phyloP scores from a whole-genome alignment of 2,329 filamentous ascomycete species.

The Graphium sp. region DNA sequence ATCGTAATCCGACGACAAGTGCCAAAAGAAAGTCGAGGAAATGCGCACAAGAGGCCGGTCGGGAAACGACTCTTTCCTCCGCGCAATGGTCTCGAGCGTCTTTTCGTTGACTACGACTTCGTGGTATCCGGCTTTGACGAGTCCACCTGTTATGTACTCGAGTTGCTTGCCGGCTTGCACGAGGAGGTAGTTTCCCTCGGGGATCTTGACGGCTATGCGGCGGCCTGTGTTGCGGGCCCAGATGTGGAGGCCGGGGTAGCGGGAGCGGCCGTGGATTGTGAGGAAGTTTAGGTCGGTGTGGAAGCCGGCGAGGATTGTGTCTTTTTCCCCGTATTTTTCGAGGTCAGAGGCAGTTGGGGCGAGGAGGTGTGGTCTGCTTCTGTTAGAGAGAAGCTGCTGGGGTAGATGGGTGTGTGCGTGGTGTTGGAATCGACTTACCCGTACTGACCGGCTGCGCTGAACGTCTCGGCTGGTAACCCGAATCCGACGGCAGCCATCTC shows the following conservation, averaged over 20 bases:
- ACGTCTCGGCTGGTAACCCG: conserved; percentile 31
- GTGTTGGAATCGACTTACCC: conserved; percentile 21
- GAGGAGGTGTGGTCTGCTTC: conserved; percentile 37
- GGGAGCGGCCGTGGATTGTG: conserved; percentile 45
- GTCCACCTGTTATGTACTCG: conserved; percentile 41
- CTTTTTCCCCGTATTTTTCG: conserved; percentile 27
- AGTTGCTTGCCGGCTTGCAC: conserved; percentile 48
- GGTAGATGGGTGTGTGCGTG: background rate
- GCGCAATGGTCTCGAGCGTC: conserved; percentile 28
- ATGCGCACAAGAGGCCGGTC: conserved; percentile 37
- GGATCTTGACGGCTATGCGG: conserved; percentile 41
- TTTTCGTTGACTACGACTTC: conserved; percentile 41
- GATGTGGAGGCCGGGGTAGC: conserved; percentile 44
- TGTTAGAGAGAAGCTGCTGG: conserved; percentile 1
- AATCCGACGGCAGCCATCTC: conserved; percentile 42
- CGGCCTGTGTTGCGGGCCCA: conserved; percentile 47
- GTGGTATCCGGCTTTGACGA: conserved; percentile 45
- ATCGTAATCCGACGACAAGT: conserved; percentile 38
- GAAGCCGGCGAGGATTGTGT: conserved; percentile 46
- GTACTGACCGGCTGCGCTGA: conserved; percentile 36
- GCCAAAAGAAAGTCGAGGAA: conserved; percentile 45
- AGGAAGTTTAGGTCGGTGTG: conserved; percentile 50
- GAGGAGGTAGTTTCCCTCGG: conserved; percentile 37
- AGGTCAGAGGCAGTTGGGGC: conserved; percentile 44
- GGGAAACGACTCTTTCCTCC: conserved; percentile 21